Evolutionary conservation across 2,329 filamentous ascomycete species (phyloP), one percentile per base, ranked within the genome.

Genomic region (Diplodia mutila): DNA sequence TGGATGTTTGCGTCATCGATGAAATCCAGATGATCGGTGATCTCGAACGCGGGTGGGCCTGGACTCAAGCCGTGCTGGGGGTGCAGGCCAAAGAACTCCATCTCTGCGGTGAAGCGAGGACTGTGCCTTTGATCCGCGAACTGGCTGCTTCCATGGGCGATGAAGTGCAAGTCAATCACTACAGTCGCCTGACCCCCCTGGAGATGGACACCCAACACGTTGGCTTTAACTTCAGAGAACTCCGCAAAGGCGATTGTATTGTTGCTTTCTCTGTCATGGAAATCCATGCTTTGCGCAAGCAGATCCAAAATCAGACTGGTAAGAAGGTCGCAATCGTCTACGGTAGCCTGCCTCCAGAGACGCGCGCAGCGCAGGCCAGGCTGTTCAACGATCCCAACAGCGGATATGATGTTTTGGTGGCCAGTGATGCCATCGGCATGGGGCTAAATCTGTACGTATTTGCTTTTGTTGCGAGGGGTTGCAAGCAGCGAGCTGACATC

Each of bases 11-110:
- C 1, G 94, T 99, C 71, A 94, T 99, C 70, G 95, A 99, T 75
- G 95, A 99, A 81, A 98, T 99, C 67, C 95, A 99, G 79, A 98
- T 99, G 95, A 92, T 99, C 72, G 90, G 88, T 18, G 90, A 93
- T 73, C 70, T 77, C 0, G 87, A 92, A 0, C 90, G 95, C 72
- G 95, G 96, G 1, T 97, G 91, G 89, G 94, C 93, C 2, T 99
- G 95, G 95, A 97, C 94, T 1, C 88, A 93, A 73, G 95, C 95
- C 1, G 84, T 98, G 16, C 83, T 99, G 5, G 95, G 95, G 42
- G 85, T 97, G 0, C 90, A 91, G 78, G 95, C 93, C 4, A 90
- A 89, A 72, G 95, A 99, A 76, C 84, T 99, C 6, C 95, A 99
- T 79, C 85, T 99, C 0, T 99, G 95, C 77, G 95, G 95, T 69